Conservation (phyloP, 805 yeast species). For the Hanseniaspora clermontiae region DNA sequence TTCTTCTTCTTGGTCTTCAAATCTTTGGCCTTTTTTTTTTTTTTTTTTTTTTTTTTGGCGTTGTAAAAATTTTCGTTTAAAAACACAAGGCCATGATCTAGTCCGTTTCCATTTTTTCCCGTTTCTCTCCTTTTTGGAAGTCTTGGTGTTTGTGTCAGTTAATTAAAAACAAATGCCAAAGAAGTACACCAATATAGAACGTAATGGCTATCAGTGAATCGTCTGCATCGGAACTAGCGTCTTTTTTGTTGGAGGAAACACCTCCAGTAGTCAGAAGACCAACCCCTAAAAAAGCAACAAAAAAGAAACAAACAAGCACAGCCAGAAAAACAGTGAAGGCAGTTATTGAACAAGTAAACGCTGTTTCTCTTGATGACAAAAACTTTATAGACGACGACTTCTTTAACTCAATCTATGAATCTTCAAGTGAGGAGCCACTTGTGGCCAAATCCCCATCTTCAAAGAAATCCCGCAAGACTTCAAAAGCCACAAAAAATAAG, state of each 20-base stretch:
- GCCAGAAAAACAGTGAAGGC: background rate
- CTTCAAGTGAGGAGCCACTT: background rate
- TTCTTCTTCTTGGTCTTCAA: too few relatives aligned
- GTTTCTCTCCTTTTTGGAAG: too few relatives aligned
- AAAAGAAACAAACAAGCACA: background rate
- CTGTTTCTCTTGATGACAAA: background rate
- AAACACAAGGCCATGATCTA: too few relatives aligned
- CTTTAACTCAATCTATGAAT: background rate
- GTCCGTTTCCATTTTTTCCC: too few relatives aligned
- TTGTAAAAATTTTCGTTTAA: too few relatives aligned
- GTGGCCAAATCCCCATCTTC: background rate
- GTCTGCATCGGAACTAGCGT: conserved; percentile 8
- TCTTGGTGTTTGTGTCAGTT: background rate
- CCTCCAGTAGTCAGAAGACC: background rate
- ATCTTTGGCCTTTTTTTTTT: too few relatives aligned
- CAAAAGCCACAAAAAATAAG: background rate
- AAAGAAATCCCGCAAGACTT: background rate
- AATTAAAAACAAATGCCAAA: background rate
- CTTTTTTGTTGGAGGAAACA: conserved; percentile 2
- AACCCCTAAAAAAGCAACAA: background rate
- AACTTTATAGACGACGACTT: background rate
- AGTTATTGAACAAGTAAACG: background rate
- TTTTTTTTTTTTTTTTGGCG: too few relatives aligned
- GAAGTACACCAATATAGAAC: background rate
- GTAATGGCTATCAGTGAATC: background rate